A percentile compares a stretch with the other conserved stretches of the same genome.
Conservation (phyloP, 2,329 filamentous ascomycete genomes). For the Ophiostoma sp. region DNA sequence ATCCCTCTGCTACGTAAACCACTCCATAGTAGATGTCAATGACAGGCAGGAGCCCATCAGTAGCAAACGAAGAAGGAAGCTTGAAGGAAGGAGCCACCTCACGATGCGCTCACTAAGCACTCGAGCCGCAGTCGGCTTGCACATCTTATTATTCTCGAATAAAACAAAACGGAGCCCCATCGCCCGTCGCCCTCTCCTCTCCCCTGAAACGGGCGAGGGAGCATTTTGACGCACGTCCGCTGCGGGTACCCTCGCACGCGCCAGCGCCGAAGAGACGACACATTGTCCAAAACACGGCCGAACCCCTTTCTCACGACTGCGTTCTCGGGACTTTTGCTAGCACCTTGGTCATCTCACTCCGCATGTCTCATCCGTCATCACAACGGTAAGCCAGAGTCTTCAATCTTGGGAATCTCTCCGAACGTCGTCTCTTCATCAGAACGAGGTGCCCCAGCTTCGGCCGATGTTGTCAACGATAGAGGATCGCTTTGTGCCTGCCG, state of each 20-base stretch:
- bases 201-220: constrained; percentile 8
- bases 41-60: too few species aligned
- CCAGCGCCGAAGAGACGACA: neutral
- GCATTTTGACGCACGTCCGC: constrained; percentile 3
- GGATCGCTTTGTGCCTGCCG: neutral
- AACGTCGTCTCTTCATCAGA: too few species aligned
- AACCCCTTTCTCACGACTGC: constrained; percentile 8
- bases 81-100: too few species aligned
- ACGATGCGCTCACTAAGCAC: too few species aligned
- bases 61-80: too few species aligned
- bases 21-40: neutral
- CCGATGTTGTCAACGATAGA: neutral
- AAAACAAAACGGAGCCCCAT: neutral
- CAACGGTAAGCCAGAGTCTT: too few species aligned
- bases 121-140: too few species aligned
- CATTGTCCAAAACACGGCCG: constrained; percentile 7
- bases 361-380: neutral
- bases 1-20: neutral
- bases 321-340: neutral
- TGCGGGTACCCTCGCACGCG: neutral
- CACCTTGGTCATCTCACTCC: neutral
- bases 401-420: too few species aligned
- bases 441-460: too few species aligned
- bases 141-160: too few species aligned
- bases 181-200: neutral